phyloP scores from a whole-genome alignment of 257 asterid genomes.

The Plantago major region DNA sequence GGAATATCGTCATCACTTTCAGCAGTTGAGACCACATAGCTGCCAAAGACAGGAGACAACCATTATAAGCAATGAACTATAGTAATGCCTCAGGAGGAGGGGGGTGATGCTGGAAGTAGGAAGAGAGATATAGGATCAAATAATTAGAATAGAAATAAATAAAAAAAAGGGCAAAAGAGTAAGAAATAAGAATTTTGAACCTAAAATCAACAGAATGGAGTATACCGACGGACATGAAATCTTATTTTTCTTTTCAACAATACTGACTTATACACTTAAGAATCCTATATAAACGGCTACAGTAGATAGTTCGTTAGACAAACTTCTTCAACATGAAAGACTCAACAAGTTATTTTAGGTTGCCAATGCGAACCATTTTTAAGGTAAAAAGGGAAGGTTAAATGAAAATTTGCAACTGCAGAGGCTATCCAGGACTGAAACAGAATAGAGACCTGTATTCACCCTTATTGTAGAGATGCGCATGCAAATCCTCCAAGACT shows the following conservation, averaged over 20 bases:
- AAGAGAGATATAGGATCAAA: no score
- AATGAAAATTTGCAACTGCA: slow-evolving; percentile 14
- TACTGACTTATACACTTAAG: slow-evolving; percentile 10
- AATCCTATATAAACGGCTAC: background rate
- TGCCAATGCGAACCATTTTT: slow-evolving; percentile 5
- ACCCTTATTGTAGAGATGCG: slow-evolving; percentile 96
- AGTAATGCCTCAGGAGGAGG: background rate
- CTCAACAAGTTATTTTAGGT: background rate
- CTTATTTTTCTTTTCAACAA: slow-evolving; percentile 10
- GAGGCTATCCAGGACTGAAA: slow-evolving; percentile 16
- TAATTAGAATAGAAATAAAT: no score
- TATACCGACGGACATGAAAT: slow-evolving; percentile 11
- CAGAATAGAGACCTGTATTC: slow-evolving; percentile 58
- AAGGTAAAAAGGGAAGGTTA: background rate
- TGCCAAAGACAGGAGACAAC: slow-evolving; percentile 44
- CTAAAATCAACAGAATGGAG: slow-evolving; percentile 6
- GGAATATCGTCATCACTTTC: slow-evolving; percentile 78
- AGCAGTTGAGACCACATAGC: slow-evolving; percentile 67
- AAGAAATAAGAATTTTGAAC: slow-evolving; percentile 16
- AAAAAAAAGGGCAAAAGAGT: slow-evolving; percentile 3
- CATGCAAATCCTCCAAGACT: slow-evolving; percentile 94
- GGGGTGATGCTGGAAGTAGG: no score
- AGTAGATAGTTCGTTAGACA: slow-evolving; percentile 9
- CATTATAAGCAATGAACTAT: slow-evolving; percentile 21
- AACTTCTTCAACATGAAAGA: background rate